Evolutionary conservation across 2,329 filamentous ascomycete genomes (phyloP), one percentile per base, ranked within the genome.

Genomic region (Colletotrichum cuscutae): DNA sequence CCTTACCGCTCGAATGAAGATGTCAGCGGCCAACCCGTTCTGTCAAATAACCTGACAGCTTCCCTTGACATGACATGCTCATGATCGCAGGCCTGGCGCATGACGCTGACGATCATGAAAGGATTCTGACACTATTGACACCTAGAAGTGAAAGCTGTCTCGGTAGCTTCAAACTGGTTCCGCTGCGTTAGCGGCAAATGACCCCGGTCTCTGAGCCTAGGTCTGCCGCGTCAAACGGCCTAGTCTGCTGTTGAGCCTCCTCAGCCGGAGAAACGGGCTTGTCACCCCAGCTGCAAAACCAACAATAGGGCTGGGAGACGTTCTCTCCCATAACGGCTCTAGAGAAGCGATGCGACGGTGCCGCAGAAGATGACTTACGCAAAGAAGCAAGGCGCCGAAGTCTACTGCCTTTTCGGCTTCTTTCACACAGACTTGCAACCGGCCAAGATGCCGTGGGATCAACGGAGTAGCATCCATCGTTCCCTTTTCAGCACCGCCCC

Each of bases 371-470:
- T 63, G 71, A 59, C 58, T 58, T 68, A 32, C 57, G 57, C 61
- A 63, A 72, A 60, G 62, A 72, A 72, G 71, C 46, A 73, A 72
- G 56, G 63, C 68, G 68, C 28, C 46, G 28, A 56, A 71, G 57
- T 71, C 52, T 71, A 46, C 60, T 56, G 35, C 24, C 68, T 59
- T 22, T 7, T 42, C 66, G 54, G 22, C 46, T 73, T 19, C 30
- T 19, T 57, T 72, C 63, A 64, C 52, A 72, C 68, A 62, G 53
- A 73, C 19, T 42, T 54, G 62, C 68, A 68, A 66, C 68, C 26
- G 22, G 71, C 58, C 71, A 72, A 63, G 62, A 32, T 72, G 68
- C 30, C 68, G 57, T 62, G 62, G 57, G 28, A n/a, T 60, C 68
- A 53, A 73, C 49, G 53, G 30, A 49, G 68, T 67, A 53, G 49